A percentile compares a stretch with the other conserved stretches of the same genome.
Evolutionary conservation across 768 basidiomycete species (phyloP).

Genomic region (Mycena epipterygia): DNA sequence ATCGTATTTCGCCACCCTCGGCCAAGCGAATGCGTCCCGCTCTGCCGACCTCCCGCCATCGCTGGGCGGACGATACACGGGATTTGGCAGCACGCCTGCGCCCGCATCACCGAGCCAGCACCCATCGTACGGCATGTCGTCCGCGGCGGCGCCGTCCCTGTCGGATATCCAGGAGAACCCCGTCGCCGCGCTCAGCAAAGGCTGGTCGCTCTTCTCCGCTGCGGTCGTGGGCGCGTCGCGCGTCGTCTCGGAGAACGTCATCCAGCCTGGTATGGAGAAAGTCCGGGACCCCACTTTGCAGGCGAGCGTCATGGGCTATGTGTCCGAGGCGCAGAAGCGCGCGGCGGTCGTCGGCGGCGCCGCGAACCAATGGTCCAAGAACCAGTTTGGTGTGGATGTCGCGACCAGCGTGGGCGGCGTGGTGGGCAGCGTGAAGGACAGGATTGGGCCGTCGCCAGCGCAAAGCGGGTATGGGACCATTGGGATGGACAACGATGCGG

Average conservation of each 20-base stretch:
- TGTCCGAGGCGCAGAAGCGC: slow-evolving; percentile 74
- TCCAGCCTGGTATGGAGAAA: slow-evolving; percentile 90
- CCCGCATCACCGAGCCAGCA: slow-evolving; percentile 66
- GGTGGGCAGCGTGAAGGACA: slow-evolving; percentile 74
- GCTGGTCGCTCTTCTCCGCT: slow-evolving; percentile 95
- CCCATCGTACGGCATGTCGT: slow-evolving; percentile 81
- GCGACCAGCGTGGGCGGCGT: slow-evolving; percentile 81
- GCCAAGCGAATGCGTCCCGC: slow-evolving; percentile 83
- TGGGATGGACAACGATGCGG: slow-evolving; percentile 60
- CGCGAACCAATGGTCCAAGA: slow-evolving; percentile 85
- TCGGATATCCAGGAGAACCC: slow-evolving; percentile 91
- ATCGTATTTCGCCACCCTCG: slow-evolving; percentile 86
- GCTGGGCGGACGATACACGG: slow-evolving; percentile 93
- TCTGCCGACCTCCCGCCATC: slow-evolving; percentile 88
- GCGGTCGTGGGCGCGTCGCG: slow-evolving; percentile 85
- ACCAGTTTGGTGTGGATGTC: slow-evolving; percentile 87
- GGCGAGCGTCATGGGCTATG: slow-evolving; percentile 79
- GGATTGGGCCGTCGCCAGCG: slow-evolving; percentile 66
- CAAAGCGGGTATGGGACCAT: slow-evolving; percentile 66
- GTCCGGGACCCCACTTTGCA: slow-evolving; percentile 87
- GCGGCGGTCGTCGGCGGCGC: slow-evolving; percentile 72
- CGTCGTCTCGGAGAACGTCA: slow-evolving; percentile 86
- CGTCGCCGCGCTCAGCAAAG: slow-evolving; percentile 86
- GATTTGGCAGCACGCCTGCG: slow-evolving; percentile 90
- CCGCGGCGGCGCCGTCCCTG: slow-evolving; percentile 83